These are phyloP conservation scores for Calonectria pseudoturangicola DNA, from an alignment of 2,329 filamentous ascomycete genomes.

Conservation along the genomic window DNA sequence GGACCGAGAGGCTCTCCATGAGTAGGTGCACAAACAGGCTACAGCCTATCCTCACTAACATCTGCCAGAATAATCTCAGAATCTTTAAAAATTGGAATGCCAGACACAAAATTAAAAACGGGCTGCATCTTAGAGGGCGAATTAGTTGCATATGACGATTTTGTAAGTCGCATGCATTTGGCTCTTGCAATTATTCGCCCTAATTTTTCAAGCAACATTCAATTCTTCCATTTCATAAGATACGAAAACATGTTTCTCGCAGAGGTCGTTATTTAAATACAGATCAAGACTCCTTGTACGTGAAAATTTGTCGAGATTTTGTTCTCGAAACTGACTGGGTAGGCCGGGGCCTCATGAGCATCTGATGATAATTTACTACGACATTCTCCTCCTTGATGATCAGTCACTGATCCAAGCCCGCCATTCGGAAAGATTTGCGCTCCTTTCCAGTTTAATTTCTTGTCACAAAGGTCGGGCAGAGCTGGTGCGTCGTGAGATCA, in stretches of 20 bases:
- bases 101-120: slow-evolving; percentile 74
- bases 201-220: slow-evolving; percentile 67
- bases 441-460: slow-evolving; percentile 74
- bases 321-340: slow-evolving; percentile 45
- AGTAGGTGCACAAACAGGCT: slow-evolving; percentile 59
- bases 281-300: slow-evolving; percentile 79
- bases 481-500: slow-evolving; percentile 78
- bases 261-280: slow-evolving; percentile 82
- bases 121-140: slow-evolving; percentile 90
- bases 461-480: slow-evolving; percentile 77
- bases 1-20: slow-evolving; percentile 78
- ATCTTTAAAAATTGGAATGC: slow-evolving; percentile 77
- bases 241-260: slow-evolving; percentile 86
- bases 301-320: neutral
- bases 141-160: slow-evolving; percentile 84
- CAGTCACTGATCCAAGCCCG: slow-evolving; percentile 69
- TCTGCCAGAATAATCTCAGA: slow-evolving; percentile 72
- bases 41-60: neutral
- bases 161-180: slow-evolving; percentile 58
- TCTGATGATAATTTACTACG: slow-evolving; percentile 78
- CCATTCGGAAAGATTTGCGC: slow-evolving; percentile 76
- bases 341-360: slow-evolving; percentile 71
- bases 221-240: slow-evolving; percentile 86
- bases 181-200: neutral
- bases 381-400: slow-evolving; percentile 73